Conservation (phyloP, 2,329 filamentous ascomycete genomes). For the Tricladium varicosporioides region DNA sequence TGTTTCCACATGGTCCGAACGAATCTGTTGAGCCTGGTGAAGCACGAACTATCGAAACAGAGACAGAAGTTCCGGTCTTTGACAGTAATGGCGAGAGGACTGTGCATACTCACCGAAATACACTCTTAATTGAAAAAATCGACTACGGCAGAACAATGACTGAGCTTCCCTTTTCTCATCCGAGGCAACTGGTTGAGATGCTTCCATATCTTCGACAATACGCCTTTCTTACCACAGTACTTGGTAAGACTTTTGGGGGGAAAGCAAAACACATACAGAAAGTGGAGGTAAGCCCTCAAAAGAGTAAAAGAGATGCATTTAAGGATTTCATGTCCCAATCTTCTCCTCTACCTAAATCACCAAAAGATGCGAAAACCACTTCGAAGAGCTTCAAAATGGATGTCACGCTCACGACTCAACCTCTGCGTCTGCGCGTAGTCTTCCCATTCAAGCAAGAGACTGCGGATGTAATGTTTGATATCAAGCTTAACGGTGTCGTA, state of each 20-base stretch:
- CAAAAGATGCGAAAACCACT: not conserved
- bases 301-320: constrained; percentile 30
- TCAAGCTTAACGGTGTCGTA: constrained; percentile 30
- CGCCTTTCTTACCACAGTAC: constrained; percentile 63
- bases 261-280: constrained; percentile 7
- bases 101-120: constrained; percentile 49
- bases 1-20: constrained; percentile 45
- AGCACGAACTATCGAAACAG: constrained; percentile 52
- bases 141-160: constrained; percentile 68
- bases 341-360: not conserved
- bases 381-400: constrained; percentile 21
- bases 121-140: constrained; percentile 67
- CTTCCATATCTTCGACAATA: constrained; percentile 76
- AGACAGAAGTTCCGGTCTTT: constrained; percentile 45
- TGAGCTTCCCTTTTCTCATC: constrained; percentile 74
- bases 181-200: constrained; percentile 70
- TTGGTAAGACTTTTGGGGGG: constrained; percentile 59
- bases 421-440: constrained; percentile 28
- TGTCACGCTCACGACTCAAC: constrained; percentile 30
- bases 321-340: constrained; percentile 28
- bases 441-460: constrained; percentile 29
- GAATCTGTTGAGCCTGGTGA: constrained; percentile 53
- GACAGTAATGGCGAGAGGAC: constrained; percentile 25
- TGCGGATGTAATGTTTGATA: constrained; percentile 33
- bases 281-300: constrained; percentile 5